Conservation (phyloP, 441 rosid genomes). For the Pelargonium citronellum region DNA sequence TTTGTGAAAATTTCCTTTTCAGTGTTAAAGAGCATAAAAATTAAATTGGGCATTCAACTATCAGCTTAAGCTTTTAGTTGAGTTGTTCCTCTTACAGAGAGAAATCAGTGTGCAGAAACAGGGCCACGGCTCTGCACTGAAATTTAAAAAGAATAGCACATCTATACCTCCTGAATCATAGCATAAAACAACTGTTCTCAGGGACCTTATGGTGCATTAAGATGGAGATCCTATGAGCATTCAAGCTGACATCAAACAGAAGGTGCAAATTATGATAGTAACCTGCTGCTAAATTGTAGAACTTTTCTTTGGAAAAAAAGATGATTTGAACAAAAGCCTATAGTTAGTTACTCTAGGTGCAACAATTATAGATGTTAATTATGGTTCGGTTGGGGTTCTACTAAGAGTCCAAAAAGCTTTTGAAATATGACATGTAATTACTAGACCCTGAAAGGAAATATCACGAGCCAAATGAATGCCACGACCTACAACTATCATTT, state of each 20-base stretch:
- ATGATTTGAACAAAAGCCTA: not conserved
- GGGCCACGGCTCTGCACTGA: too few relatives aligned
- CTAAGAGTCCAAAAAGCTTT: too few relatives aligned
- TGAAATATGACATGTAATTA: not conserved
- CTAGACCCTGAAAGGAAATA: constrained; percentile 5
- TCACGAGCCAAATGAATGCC: too few relatives aligned
- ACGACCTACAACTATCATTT: too few relatives aligned
- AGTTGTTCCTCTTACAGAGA: too few relatives aligned
- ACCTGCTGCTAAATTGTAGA: not conserved
- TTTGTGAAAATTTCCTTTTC: too few relatives aligned
- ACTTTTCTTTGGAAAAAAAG: not conserved
- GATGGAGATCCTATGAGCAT: not conserved
- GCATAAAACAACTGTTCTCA: not conserved
- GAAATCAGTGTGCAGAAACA: too few relatives aligned
- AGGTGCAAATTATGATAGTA: not conserved
- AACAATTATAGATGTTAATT: not conserved
- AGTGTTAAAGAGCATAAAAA: too few relatives aligned
- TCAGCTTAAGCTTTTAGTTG: too few relatives aligned
- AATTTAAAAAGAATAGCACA: too few relatives aligned
- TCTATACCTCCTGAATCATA: not conserved
- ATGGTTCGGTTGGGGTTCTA: not conserved
- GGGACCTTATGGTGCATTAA: too few relatives aligned
- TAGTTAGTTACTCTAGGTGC: not conserved
- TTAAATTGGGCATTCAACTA: too few relatives aligned
- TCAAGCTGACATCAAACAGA: not conserved